Base-by-base conservation (phyloP, 768 basidiomycete genomes). In the Galerina marginata region DNA sequence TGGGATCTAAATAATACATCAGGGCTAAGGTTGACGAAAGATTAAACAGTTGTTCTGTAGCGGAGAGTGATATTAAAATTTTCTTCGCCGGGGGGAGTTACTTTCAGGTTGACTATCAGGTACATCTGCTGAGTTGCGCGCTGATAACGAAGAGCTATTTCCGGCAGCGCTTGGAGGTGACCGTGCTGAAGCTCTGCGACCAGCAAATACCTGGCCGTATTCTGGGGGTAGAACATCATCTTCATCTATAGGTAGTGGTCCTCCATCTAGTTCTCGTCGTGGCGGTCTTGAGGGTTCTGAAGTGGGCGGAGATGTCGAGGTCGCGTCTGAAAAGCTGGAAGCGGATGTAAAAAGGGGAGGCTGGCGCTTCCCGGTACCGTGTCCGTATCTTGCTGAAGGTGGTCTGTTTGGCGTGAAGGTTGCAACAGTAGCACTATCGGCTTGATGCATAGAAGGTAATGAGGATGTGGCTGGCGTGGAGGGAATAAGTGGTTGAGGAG, bases 161-260 rank as follows among this genome's bases (percentile, higher is more conserved):
- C 29, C 29, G 29, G 7, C 7, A 33, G 7, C 29, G 29, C 29
- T 33, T 33, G 29, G 29, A 33, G 29, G 29, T 33, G 29, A 33
- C 7, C 29, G 29, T 33, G 29, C 29, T 5, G 29, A 33, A 33
- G 7, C 29, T 2, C 29, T 4, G 7, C 29, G 29, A 33, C 29
- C 29, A 33, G 48, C 53, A 38, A 74, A 71, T 2, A 74, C 66
- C 51, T 74, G 65, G 2, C 69, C 69, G 53, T 74, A 75, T 26
- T 71, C 70, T 9, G 74, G 74, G 1, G 74, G 74, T 0, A 74
- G 66, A 9, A 65, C 69, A 25, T 67, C 65, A 6, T 66, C 57
- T 36, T 65, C 56, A n/a, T 65, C 65, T 6, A 39, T 54, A 2
- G 55, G 62, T 9, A 62, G 37, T 14, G 67, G 67, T 10, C 71